These are phyloP conservation scores for Colletotrichum liaoningense DNA, from an alignment of 2,329 filamentous ascomycete genomes.

Conservation along the genomic window DNA sequence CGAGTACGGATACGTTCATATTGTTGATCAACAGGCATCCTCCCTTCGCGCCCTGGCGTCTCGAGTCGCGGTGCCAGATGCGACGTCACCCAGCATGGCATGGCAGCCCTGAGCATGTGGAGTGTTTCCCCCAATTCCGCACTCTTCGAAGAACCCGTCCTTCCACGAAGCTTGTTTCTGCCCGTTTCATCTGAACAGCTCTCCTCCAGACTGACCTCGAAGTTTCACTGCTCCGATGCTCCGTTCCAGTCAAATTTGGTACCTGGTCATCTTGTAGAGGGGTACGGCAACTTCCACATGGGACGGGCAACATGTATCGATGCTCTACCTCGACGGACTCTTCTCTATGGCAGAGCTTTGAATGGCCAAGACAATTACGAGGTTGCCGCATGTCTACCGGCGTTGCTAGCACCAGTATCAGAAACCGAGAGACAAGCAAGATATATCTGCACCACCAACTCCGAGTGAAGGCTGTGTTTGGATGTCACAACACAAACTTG, in stretches of 20 bases:
- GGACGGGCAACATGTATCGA: neutral
- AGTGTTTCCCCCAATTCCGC: neutral
- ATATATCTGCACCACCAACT: neutral
- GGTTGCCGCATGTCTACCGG: no score
- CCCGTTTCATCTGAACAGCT: slow-evolving; percentile 28
- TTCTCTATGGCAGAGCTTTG: neutral
- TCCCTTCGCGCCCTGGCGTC: neutral
- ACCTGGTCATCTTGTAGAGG: neutral
- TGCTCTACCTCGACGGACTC: neutral
- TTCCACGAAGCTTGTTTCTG: slow-evolving; percentile 17
- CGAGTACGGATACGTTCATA: slow-evolving; percentile 26
- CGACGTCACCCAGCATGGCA: neutral
- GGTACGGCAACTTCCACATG: slow-evolving; percentile 17
- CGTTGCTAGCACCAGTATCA: neutral
- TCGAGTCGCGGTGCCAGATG: neutral
- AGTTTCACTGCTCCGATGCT: slow-evolving; percentile 22
- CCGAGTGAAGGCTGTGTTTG: neutral
- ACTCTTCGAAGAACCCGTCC: neutral
- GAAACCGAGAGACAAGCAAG: slow-evolving; percentile 5
- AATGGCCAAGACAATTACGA: neutral
- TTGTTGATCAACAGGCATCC: slow-evolving; percentile 10
- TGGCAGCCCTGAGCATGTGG: neutral
- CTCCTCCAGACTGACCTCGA: neutral
- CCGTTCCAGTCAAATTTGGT: neutral
- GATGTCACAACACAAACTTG: neutral